phyloP scores from a whole-genome alignment of 2,329 filamentous ascomycete species.

The Aspergillus fischeri region DNA sequence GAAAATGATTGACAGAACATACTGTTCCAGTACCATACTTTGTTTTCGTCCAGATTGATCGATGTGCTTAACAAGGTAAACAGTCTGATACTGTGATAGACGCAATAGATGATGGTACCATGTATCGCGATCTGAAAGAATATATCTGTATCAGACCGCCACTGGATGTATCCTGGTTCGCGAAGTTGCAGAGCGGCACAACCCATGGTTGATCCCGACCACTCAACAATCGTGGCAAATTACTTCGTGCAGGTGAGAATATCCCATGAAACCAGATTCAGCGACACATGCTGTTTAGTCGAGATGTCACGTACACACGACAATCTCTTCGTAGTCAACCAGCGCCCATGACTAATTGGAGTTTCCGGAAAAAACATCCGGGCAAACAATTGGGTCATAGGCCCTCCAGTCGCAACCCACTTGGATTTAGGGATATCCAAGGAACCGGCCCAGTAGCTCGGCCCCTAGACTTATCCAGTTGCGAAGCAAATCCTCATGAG shows the following conservation, averaged over 20 bases:
- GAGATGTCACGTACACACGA: too few species aligned
- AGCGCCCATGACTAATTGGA: neutral
- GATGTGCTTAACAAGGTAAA: neutral
- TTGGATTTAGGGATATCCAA: neutral
- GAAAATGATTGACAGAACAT: neutral
- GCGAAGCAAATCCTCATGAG: neutral
- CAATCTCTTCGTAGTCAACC: too few species aligned
- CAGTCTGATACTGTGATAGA: too few species aligned
- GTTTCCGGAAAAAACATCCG: neutral
- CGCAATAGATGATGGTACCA: too few species aligned
- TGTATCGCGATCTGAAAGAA: neutral
- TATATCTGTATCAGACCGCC: too few species aligned
- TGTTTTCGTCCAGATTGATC: neutral
- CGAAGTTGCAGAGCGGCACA: neutral
- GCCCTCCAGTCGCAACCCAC: too few species aligned
- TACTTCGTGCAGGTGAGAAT: too few species aligned
- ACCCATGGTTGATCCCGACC: neutral
- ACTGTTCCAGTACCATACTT: neutral
- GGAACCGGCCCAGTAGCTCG: neutral
- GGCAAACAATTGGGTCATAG: neutral
- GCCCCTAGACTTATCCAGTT: neutral
- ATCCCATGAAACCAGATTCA: too few species aligned
- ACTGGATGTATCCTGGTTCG: neutral
- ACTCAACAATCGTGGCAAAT: neutral
- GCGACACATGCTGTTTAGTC: too few species aligned